phyloP scores from a whole-genome alignment of 2,329 filamentous ascomycete genomes.

The Pseudogymnoascus pannorum region DNA sequence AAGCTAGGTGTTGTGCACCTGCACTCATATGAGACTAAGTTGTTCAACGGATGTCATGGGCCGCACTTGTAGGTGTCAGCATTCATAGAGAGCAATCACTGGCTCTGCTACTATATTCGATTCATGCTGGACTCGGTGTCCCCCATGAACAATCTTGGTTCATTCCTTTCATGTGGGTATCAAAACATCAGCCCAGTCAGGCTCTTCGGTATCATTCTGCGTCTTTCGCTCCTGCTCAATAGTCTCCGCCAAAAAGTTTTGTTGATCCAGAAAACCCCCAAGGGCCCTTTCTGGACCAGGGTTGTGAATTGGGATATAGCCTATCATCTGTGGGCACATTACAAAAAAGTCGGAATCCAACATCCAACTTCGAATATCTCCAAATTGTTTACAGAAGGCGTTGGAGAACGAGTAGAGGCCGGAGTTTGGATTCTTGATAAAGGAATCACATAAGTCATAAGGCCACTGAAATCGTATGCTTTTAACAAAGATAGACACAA shows the following conservation, averaged over 20 bases:
- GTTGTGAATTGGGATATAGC: background rate
- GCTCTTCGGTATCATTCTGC: background rate
- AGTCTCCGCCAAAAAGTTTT: background rate
- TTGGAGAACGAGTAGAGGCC: background rate
- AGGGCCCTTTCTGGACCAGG: constrained; percentile 3
- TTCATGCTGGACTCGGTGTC: background rate
- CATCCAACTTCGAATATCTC: constrained; percentile 4
- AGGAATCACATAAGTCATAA: background rate
- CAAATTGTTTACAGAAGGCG: background rate
- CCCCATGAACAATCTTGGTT: background rate
- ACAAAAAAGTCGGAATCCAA: constrained; percentile 4
- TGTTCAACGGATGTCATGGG: background rate
- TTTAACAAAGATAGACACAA: background rate
- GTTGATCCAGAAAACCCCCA: background rate
- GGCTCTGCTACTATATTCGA: background rate
- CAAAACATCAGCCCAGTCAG: constrained; percentile 3
- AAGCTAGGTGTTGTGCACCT: background rate
- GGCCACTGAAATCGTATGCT: constrained; percentile 5
- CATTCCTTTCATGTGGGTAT: background rate
- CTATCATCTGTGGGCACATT: constrained; percentile 1
- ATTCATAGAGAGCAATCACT: too few species aligned
- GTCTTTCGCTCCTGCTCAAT: background rate
- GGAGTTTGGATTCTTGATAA: background rate
- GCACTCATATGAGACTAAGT: background rate
- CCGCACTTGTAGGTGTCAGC: background rate